Evolutionary conservation across 805 yeast genomes (phyloP).

Genomic region (Candida silvicultrix): DNA sequence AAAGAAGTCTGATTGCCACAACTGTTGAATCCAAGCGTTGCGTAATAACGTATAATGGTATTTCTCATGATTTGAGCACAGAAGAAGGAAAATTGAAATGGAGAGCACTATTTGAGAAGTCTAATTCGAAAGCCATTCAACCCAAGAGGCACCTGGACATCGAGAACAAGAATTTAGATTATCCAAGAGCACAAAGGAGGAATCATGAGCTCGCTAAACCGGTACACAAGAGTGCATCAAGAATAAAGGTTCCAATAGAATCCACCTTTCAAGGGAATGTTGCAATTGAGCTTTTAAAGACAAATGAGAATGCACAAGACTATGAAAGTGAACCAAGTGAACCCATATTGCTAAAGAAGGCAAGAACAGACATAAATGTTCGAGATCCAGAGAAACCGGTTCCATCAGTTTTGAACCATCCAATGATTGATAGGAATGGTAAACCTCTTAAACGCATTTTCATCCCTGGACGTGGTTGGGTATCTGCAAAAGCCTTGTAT

Average conservation of each 20-base stretch:
- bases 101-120: not conserved
- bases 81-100: not conserved
- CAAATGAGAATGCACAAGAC: not conserved
- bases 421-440: constrained; percentile 29
- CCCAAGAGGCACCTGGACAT: no score
- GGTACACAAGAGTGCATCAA: not conserved
- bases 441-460: constrained; percentile 36
- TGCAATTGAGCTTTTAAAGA: no score
- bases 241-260: not conserved
- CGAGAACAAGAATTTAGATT: no score
- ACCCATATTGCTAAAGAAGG: constrained; percentile 2
- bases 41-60: not conserved
- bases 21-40: not conserved
- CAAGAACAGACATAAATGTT: constrained; percentile 16
- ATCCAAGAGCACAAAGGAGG: no score
- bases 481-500: constrained; percentile 20
- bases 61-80: not conserved
- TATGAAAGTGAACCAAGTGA: no score
- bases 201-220: not conserved
- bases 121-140: no score
- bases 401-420: constrained; percentile 18
- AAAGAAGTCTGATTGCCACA: no score
- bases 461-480: constrained; percentile 48
- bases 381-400: constrained; percentile 15
- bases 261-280: no score